phyloP scores from a whole-genome alignment of 2,329 filamentous ascomycete species.

The Fusarium keratoplasticum region DNA sequence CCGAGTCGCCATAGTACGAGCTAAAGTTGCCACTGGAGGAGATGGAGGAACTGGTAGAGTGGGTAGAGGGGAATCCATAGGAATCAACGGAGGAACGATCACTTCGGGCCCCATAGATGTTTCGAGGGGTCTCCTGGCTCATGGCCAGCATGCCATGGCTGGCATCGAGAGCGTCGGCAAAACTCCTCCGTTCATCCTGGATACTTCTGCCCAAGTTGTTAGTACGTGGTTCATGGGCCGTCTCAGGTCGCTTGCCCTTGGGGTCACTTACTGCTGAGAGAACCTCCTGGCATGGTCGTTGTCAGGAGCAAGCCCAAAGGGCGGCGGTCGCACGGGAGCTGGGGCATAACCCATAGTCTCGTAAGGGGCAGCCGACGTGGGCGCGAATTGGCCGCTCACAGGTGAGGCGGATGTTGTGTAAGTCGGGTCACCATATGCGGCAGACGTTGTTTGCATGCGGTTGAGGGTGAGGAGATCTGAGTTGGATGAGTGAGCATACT shows the following conservation, averaged over 20 bases:
- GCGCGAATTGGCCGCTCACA: conserved; percentile 73
- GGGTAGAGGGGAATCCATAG: conserved; percentile 88
- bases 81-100: conserved; percentile 83
- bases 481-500: conserved; percentile 71
- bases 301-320: conserved; percentile 68
- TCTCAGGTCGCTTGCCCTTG: conserved; percentile 22
- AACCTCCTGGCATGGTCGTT: conserved; percentile 73
- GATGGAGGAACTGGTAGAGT: conserved; percentile 90
- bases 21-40: conserved; percentile 85
- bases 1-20: conserved; percentile 86
- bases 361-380: conserved; percentile 74
- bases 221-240: background rate
- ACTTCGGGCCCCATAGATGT: conserved; percentile 81
- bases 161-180: conserved; percentile 90
- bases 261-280: conserved; percentile 83
- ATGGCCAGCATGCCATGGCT: conserved; percentile 95
- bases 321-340: conserved; percentile 67
- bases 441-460: conserved; percentile 70
- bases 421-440: conserved; percentile 77
- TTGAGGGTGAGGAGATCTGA: conserved; percentile 81
- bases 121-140: conserved; percentile 93
- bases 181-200: conserved; percentile 71
- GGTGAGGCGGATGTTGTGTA: conserved; percentile 77
- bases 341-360: conserved; percentile 81
- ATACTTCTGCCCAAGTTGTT: conserved; percentile 37